Evolutionary conservation across 305 asterid genomes (phyloP).

Genomic region (Salvia sclarea): DNA sequence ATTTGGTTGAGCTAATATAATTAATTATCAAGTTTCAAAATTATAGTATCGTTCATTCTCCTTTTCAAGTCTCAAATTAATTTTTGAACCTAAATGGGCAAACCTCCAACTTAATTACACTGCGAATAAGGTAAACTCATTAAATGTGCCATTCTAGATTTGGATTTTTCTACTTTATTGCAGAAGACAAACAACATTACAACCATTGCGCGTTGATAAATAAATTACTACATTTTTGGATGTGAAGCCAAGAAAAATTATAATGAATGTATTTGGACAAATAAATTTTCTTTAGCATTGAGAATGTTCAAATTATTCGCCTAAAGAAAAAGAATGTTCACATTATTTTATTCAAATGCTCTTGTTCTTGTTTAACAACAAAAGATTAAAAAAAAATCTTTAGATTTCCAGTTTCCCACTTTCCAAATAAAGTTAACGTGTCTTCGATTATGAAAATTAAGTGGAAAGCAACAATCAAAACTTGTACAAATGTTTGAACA

Average conservation of each 20-base stretch:
- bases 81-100: too few relatives aligned
- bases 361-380: background rate
- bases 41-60: too few relatives aligned
- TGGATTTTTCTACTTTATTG: background rate
- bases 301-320: background rate
- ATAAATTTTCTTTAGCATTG: background rate
- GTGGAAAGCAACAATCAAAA: background rate
- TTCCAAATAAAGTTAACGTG: background rate
- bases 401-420: background rate
- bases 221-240: too few relatives aligned
- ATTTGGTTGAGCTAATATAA: too few relatives aligned
- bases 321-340: background rate
- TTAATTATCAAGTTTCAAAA: too few relatives aligned
- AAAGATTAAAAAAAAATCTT: background rate
- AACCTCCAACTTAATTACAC: background rate
- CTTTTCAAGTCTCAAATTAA: too few relatives aligned
- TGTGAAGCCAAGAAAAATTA: background rate
- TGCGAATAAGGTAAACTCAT: background rate
- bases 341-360: background rate
- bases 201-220: background rate
- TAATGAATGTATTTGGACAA: background rate
- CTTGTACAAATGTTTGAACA: background rate
- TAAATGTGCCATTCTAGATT: background rate
- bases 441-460: background rate
- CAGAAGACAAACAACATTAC: background rate